Evolutionary conservation across 371 early-diverging fungal species (phyloP).

Genomic region (Rhizomucor pusillus): DNA sequence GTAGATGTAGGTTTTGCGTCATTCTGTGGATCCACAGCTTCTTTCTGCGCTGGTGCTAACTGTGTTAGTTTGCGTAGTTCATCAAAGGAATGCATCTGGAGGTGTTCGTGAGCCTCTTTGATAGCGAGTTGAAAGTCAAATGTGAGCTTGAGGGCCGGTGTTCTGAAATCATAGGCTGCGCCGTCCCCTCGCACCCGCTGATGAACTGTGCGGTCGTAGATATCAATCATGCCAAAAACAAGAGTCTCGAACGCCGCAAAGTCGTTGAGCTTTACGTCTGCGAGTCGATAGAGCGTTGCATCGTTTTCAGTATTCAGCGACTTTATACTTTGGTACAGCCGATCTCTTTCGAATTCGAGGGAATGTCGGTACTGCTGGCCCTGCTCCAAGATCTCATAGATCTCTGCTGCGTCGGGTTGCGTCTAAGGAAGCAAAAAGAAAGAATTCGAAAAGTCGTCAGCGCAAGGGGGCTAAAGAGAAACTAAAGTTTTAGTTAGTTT

Average conservation of each 20-base stretch:
- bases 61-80: constrained; percentile 4
- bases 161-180: constrained; percentile 34
- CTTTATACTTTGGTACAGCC: constrained; percentile 23
- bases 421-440: background rate
- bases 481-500: background rate
- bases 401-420: constrained; percentile 14
- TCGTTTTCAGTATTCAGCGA: constrained; percentile 22
- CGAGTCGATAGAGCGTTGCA: constrained; percentile 27
- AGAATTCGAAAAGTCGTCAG: too few species aligned
- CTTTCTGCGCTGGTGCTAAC: background rate
- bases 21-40: background rate
- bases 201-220: constrained; percentile 34
- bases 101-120: constrained; percentile 34
- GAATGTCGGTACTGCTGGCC: constrained; percentile 26
- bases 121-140: constrained; percentile 48
- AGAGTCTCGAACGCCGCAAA: constrained; percentile 42
- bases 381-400: constrained; percentile 24
- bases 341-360: constrained; percentile 22
- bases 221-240: constrained; percentile 40
- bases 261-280: constrained; percentile 35
- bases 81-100: constrained; percentile 19
- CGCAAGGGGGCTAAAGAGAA: background rate
- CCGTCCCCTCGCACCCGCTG: background rate
- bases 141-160: constrained; percentile 39
- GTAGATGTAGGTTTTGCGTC: background rate